These are phyloP conservation scores for Nicotiana benthamiana DNA, from an alignment of 257 asterid genomes.

Conservation along the genomic window DNA sequence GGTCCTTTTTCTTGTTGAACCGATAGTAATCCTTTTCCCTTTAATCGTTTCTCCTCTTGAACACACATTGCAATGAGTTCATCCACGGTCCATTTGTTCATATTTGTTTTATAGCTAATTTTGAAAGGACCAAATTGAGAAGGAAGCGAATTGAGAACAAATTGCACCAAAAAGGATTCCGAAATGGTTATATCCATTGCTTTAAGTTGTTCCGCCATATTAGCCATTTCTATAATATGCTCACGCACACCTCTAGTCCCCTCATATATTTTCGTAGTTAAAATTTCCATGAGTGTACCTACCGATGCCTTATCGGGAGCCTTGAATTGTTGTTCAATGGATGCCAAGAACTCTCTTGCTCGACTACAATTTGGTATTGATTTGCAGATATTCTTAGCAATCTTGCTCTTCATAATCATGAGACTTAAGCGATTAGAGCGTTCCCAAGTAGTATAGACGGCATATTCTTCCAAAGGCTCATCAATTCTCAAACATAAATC, in stretches of 20 bases:
- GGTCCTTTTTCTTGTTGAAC: background rate
- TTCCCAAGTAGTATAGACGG: background rate
- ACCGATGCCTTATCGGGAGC: background rate
- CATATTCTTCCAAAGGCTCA: background rate
- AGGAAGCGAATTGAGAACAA: conserved; percentile 8
- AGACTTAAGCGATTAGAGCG: background rate
- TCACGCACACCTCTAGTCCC: background rate
- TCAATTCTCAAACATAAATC: conserved; percentile 3
- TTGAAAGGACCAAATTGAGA: background rate
- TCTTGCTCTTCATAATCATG: background rate
- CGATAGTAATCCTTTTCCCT: background rate
- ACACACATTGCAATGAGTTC: conserved; percentile 5
- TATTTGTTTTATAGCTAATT: background rate
- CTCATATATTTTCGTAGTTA: background rate
- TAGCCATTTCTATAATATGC: conserved; percentile 3
- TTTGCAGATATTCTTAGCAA: background rate
- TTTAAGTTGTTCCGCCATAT: conserved; percentile 2
- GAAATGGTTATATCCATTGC: conserved; percentile 2
- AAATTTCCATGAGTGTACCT: background rate
- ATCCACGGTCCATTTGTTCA: background rate
- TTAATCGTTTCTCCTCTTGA: conserved; percentile 9
- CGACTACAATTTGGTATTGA: background rate
- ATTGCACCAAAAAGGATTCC: conserved; percentile 8
- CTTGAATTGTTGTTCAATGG: background rate
- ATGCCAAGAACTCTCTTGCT: conserved; percentile 3